Conservation (phyloP, 2,329 filamentous ascomycete genomes). For the Lachnellula occidentalis region DNA sequence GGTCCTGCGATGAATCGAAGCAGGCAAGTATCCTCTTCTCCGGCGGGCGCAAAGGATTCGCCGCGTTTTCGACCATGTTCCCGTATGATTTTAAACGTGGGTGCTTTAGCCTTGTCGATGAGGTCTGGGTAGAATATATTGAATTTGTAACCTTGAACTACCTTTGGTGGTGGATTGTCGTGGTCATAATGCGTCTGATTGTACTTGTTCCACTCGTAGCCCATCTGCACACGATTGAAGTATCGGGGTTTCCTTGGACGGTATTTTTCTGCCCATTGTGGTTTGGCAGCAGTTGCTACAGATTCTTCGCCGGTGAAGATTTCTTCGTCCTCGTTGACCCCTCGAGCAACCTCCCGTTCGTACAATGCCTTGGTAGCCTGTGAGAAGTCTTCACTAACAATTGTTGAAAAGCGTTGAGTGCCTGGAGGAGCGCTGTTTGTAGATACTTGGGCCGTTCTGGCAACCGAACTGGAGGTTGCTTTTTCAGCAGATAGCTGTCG, state of each 20-base stretch:
- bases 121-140: constrained; percentile 99
- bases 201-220: constrained; percentile 99
- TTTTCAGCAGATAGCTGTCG: constrained; percentile 38
- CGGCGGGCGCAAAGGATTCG: constrained; percentile 87
- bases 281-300: constrained; percentile 57
- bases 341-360: constrained; percentile 86
- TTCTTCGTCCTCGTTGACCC: constrained; percentile 89
- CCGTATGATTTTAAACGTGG: constrained; percentile 91
- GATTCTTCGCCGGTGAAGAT: constrained; percentile 89
- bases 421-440: constrained; percentile 43
- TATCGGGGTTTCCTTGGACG: constrained; percentile 88
- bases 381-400: constrained; percentile 73
- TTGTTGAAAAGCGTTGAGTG: constrained; percentile 63
- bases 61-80: constrained; percentile 85
- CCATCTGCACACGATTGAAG: constrained; percentile 98
- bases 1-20: constrained; percentile 94
- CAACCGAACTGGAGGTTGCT: constrained; percentile 27
- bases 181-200: constrained; percentile 99
- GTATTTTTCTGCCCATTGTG: constrained; percentile 79
- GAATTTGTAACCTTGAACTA: constrained; percentile 98
- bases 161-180: constrained; percentile 94
- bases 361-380: constrained; percentile 84
- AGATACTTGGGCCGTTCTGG: constrained; percentile 31
- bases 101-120: constrained; percentile 89
- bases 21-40: constrained; percentile 93